phyloP scores from a whole-genome alignment of 176 grass and related monocot genomes.

The Miscanthus lutarioriparius region DNA sequence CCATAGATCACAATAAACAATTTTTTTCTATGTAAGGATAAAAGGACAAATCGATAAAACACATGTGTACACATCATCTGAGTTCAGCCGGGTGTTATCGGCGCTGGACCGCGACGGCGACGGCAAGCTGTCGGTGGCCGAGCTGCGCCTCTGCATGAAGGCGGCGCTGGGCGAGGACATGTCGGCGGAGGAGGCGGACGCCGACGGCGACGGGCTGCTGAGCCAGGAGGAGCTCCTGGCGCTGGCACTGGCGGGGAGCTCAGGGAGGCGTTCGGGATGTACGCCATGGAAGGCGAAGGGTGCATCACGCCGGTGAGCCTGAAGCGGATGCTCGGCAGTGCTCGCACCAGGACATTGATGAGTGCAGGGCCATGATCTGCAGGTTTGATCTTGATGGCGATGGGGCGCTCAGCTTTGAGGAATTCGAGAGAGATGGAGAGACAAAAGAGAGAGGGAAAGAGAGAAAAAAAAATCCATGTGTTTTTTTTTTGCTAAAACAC shows the following conservation, averaged over 20 bases:
- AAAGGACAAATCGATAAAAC: no score
- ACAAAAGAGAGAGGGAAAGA: no score
- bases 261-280: conserved; percentile 35
- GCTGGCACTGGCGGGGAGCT: background rate
- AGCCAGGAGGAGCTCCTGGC: conserved; percentile 5
- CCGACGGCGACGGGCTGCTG: conserved; percentile 22
- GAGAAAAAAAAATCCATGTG: no score
- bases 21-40: no score
- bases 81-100: conserved; percentile 23
- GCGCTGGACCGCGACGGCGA: conserved; percentile 16
- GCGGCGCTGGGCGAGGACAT: conserved; percentile 25
- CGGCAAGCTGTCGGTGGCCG: conserved; percentile 21
- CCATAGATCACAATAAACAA: no score
- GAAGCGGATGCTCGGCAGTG: conserved; percentile 34
- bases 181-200: background rate
- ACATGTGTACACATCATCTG: background rate
- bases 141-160: conserved; percentile 29
- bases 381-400: conserved; percentile 47
- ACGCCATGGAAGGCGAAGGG: conserved; percentile 32
- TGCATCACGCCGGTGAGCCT: conserved; percentile 46
- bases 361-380: conserved; percentile 40
- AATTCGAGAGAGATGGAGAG: no score
- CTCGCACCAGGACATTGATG: conserved; percentile 24
- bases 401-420: conserved; percentile 34
- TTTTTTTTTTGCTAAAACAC: no score